Evolutionary conservation across 2,329 filamentous ascomycete genomes (phyloP), one percentile per base, ranked within the genome.

Genomic region (Aspergillus pseudotamarii): DNA sequence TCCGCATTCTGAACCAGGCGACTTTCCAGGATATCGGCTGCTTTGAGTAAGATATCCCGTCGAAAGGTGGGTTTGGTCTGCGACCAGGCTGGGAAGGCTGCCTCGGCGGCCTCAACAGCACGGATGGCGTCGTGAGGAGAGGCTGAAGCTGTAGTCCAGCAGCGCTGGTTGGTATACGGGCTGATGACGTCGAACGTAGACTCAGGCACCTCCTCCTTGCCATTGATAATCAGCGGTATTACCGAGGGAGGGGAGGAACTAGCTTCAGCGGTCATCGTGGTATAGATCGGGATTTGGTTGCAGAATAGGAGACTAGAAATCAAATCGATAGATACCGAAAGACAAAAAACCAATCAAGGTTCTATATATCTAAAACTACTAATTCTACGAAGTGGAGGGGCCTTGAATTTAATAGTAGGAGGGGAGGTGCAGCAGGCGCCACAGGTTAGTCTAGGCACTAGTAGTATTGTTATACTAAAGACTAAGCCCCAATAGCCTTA

Each of bases 31-130:
- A 93, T 78, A 10, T 88, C 86, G 11, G 89, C 88, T 0, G 90
- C 89, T 73, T 87, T 88, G 66, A 92, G 81, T 57, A 95, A 83
- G 69, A 94, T 87, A 65, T 89, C 85, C 21, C 91, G 88, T 34
- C 90, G 88, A 21, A 82, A 70, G n/a, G 80, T 72, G 1, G 88
- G 86, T 38, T 86, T 87, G 2, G 86, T 85, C 61, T 82, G 84
- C 23, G 85, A 83, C 92, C 91, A 95, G 59, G 83, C 76, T 54
- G 84, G 84, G 75, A 91, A 89, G 1, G 91, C 91, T 2, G 81
- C 79, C 11, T 86, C 79, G 1, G 91, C 90, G 12, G 89, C 86
- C 23, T 80, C 75, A 32, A 84, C 75, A 36, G 87, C 88, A 48
- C 75, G 72, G 21, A 75, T 66, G 21, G 75, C 75, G 67, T 77